phyloP scores from a whole-genome alignment of 441 rosid genomes.

The Aleurites moluccanus region DNA sequence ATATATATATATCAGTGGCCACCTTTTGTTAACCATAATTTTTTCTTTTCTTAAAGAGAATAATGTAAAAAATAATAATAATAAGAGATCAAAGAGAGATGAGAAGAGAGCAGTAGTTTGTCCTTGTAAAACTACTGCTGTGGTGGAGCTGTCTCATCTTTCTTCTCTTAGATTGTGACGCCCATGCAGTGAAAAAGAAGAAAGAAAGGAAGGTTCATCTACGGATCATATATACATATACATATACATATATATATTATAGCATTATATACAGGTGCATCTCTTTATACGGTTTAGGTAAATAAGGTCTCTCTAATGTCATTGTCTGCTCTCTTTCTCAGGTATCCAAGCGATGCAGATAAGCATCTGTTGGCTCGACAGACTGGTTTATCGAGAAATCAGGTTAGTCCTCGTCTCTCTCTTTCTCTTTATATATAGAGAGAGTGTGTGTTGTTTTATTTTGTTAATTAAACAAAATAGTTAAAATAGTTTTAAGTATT shows the following conservation, averaged over 20 bases:
- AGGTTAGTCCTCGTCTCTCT: conserved; percentile 48
- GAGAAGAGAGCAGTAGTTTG: background rate
- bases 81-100: background rate
- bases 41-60: background rate
- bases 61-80: background rate
- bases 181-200: conserved; percentile 30
- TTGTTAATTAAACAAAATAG: background rate
- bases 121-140: background rate
- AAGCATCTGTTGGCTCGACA: conserved; percentile 97
- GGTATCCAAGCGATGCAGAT: conserved; percentile 99
- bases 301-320: conserved; percentile 46
- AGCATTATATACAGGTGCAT: background rate
- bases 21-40: conserved; percentile 7
- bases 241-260: background rate
- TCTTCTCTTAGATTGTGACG: conserved; percentile 74
- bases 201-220: conserved; percentile 13
- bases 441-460: too few relatives aligned
- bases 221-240: background rate
- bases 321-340: conserved; percentile 82
- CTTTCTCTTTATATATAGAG: background rate
- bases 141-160: conserved; percentile 22
- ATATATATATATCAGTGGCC: conserved; percentile 4
- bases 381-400: conserved; percentile 95
- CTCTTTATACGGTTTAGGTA: conserved; percentile 36
- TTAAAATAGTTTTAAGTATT: background rate